Conservation (phyloP, 345 rosid genomes). For the Brassica juncea region DNA sequence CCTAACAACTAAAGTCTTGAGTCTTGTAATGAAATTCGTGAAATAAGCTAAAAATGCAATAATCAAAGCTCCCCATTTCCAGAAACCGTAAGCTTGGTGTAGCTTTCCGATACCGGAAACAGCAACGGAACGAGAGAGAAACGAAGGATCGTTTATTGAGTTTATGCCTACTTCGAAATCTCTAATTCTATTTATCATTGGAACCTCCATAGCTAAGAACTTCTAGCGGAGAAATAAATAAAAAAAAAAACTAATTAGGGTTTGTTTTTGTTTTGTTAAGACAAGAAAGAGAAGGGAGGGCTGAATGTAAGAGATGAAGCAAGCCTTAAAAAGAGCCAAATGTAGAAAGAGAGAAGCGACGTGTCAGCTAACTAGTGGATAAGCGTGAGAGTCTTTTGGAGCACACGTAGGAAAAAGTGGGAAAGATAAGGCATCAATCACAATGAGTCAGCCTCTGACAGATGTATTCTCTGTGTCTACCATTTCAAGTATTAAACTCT, state of each 20-base stretch:
- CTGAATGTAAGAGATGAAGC: not conserved
- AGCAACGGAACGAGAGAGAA: constrained; percentile 45
- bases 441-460: constrained; percentile 36
- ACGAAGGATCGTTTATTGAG: constrained; percentile 49
- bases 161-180: constrained; percentile 56
- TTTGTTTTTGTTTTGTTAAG: constrained; percentile 28
- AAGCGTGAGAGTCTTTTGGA: constrained; percentile 16
- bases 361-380: constrained; percentile 24
- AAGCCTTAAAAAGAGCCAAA: not conserved
- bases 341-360: constrained; percentile 1
- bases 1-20: constrained; percentile 53
- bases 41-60: constrained; percentile 72
- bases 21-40: constrained; percentile 47
- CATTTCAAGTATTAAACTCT: not conserved
- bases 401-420: constrained; percentile 14
- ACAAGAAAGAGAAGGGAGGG: constrained; percentile 1
- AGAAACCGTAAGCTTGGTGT: constrained; percentile 48
- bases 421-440: constrained; percentile 33
- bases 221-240: not conserved
- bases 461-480: constrained; percentile 37
- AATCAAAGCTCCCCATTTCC: constrained; percentile 84
- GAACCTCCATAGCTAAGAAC: constrained; percentile 59
- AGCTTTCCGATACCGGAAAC: constrained; percentile 46
- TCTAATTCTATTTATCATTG: constrained; percentile 59
- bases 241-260: constrained; percentile 14